These are phyloP conservation scores for Pythium volutum DNA, from an alignment of 352 stramenopile species.

Conservation along the genomic window DNA sequence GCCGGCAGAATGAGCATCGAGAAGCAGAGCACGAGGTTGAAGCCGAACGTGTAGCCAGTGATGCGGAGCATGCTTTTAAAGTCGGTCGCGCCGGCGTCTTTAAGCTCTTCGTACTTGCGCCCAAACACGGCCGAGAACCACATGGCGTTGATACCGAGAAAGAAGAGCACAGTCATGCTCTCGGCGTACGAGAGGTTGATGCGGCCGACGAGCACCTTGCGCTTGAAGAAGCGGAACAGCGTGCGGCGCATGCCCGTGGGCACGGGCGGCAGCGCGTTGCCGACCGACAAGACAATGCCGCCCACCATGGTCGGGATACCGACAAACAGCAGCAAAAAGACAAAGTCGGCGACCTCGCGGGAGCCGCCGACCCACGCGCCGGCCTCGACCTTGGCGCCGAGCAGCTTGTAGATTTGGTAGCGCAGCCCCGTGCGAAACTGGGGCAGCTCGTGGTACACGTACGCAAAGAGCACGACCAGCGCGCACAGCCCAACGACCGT, in stretches of 20 bases:
- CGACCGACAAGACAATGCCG: slow-evolving; percentile 57
- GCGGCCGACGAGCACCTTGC: slow-evolving; percentile 63
- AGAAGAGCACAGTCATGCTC: slow-evolving; percentile 61
- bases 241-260: slow-evolving; percentile 67
- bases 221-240: slow-evolving; percentile 77
- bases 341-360: slow-evolving; percentile 72
- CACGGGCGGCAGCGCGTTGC: slow-evolving; percentile 66
- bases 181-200: slow-evolving; percentile 83
- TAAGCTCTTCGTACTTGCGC: slow-evolving; percentile 51
- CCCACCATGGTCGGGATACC: slow-evolving; percentile 73
- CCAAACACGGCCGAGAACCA: slow-evolving; percentile 82
- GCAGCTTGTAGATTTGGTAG: slow-evolving; percentile 60
- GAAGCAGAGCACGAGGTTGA: slow-evolving; percentile 43
- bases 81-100: slow-evolving; percentile 47
- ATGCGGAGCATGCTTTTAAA: slow-evolving; percentile 39
- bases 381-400: slow-evolving; percentile 48
- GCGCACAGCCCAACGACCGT: slow-evolving; percentile 49
- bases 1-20: slow-evolving; percentile 41
- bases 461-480: slow-evolving; percentile 48
- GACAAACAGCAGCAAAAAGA: slow-evolving; percentile 69
- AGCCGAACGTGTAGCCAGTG: slow-evolving; percentile 64
- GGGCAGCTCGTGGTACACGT: slow-evolving; percentile 71
- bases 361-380: slow-evolving; percentile 66
- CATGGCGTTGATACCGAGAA: slow-evolving; percentile 73
- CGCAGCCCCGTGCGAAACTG: slow-evolving; percentile 67